Percentiles rank a stretch among this genome's conserved stretches.
Evolutionary conservation across 73 alveolate species (phyloP).

Genomic region (Blepharisma stoltei): DNA sequence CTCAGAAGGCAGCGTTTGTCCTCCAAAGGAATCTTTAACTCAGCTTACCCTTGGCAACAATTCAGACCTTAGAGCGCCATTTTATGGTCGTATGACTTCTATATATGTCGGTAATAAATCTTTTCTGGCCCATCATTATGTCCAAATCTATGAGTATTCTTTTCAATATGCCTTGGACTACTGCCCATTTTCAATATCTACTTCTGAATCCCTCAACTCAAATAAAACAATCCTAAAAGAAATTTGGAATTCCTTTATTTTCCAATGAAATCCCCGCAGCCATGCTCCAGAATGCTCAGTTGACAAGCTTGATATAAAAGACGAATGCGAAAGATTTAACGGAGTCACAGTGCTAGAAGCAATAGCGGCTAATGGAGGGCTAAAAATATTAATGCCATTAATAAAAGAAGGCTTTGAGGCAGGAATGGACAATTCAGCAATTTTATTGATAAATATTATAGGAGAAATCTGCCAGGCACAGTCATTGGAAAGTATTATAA

Average conservation of each 20-base stretch:
- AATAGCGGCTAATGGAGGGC: conserved; percentile 28
- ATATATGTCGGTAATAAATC: background rate
- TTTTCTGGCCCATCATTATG: background rate
- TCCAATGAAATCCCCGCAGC: background rate
- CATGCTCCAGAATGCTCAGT: background rate
- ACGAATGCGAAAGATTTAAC: conserved; percentile 20
- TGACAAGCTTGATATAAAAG: background rate
- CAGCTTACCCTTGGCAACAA: background rate
- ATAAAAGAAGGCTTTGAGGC: conserved; percentile 2
- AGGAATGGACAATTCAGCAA: background rate
- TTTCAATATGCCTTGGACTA: background rate
- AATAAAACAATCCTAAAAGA: background rate
- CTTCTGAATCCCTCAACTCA: background rate
- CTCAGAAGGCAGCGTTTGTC: background rate
- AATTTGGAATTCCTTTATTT: background rate
- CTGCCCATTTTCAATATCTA: background rate
- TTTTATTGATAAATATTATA: background rate
- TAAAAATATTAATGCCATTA: conserved; percentile 9
- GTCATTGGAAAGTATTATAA: background rate
- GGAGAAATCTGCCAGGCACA: conserved; percentile 8
- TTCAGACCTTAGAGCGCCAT: background rate
- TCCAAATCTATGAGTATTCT: background rate
- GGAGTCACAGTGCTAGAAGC: conserved; percentile 15
- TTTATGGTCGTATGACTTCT: background rate
- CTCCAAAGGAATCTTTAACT: background rate